These are phyloP conservation scores for Calonectria hongkongensis DNA, from an alignment of 2,329 filamentous ascomycete species.

Conservation along the genomic window DNA sequence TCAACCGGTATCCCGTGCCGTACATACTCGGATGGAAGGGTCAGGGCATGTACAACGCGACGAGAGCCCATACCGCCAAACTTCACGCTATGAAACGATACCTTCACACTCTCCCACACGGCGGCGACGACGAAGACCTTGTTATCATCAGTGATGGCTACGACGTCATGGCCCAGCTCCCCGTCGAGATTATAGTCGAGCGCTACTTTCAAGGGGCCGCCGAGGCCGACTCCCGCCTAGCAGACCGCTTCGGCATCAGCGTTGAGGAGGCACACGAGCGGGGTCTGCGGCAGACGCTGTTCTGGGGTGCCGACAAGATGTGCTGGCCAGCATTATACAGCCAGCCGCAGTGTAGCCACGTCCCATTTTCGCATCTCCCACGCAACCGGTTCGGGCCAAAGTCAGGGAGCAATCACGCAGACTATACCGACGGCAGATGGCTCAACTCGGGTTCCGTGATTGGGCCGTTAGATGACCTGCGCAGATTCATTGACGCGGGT, in stretches of 20 bases:
- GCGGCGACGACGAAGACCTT: slow-evolving; percentile 43
- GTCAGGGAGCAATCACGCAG: slow-evolving; percentile 39
- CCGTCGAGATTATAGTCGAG: slow-evolving; percentile 49
- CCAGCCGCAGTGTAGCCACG: slow-evolving; percentile 48
- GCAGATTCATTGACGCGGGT: slow-evolving; percentile 43
- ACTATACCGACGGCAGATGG: slow-evolving; percentile 41
- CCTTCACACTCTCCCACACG: slow-evolving; percentile 32
- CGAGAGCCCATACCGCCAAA: slow-evolving; percentile 49
- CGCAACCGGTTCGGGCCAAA: slow-evolving; percentile 46
- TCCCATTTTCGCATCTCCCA: slow-evolving; percentile 44
- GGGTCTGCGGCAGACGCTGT: slow-evolving; percentile 45
- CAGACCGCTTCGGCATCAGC: slow-evolving; percentile 46
- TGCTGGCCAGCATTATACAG: slow-evolving; percentile 42
- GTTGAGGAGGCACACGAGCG: slow-evolving; percentile 44
- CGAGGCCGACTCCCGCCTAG: slow-evolving; percentile 43
- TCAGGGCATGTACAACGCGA: slow-evolving; percentile 42
- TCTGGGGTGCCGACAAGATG: slow-evolving; percentile 53
- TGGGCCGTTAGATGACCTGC: slow-evolving; percentile 47
- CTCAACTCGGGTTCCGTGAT: slow-evolving; percentile 53
- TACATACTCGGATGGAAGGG: slow-evolving; percentile 48
- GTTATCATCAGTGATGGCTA: slow-evolving; percentile 51
- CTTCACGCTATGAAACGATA: slow-evolving; percentile 46
- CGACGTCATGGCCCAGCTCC: slow-evolving; percentile 51
- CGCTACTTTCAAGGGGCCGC: slow-evolving; percentile 47
- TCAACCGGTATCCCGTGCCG: slow-evolving; percentile 51